phyloP scores from a whole-genome alignment of 805 yeast genomes.

The Metschnikowia orientalis region DNA sequence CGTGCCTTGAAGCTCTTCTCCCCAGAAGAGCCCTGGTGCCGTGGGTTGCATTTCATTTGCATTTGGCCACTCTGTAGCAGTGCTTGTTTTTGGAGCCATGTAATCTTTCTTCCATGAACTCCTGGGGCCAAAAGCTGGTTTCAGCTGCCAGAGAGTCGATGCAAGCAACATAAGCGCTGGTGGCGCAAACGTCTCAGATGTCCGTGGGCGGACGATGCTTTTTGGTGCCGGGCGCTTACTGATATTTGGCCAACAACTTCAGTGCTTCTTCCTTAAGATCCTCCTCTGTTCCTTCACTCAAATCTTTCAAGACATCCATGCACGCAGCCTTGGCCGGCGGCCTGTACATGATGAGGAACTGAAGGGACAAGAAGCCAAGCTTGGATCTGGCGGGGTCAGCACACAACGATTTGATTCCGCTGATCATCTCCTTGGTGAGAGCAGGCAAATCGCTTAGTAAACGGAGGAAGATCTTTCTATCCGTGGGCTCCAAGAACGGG shows the following conservation, averaged over 20 bases:
- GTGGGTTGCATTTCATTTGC: too few relatives aligned
- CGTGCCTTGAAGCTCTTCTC: too few relatives aligned
- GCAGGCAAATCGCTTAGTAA: slow-evolving; percentile 84
- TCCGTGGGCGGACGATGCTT: background rate
- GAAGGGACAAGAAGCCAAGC: slow-evolving; percentile 78
- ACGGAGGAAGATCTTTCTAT: slow-evolving; percentile 75
- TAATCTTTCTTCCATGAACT: too few relatives aligned
- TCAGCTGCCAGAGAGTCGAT: too few relatives aligned
- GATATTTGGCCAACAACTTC: slow-evolving; percentile 45
- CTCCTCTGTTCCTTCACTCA: slow-evolving; percentile 44
- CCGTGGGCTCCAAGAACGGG: slow-evolving; percentile 78
- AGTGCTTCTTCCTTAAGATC: slow-evolving; percentile 46
- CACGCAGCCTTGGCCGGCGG: slow-evolving; percentile 72
- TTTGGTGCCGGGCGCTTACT: background rate
- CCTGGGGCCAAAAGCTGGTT: too few relatives aligned
- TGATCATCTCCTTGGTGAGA: slow-evolving; percentile 57
- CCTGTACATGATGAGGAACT: slow-evolving; percentile 80
- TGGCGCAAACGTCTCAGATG: too few relatives aligned
- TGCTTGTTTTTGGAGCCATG: too few relatives aligned
- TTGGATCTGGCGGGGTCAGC: slow-evolving; percentile 78
- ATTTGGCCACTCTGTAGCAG: too few relatives aligned
- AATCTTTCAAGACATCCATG: slow-evolving; percentile 44
- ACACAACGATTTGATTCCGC: slow-evolving; percentile 67
- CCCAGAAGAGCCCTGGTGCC: too few relatives aligned
- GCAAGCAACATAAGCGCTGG: too few relatives aligned